Percentiles rank a stretch among this genome's conserved stretches.
phyloP scores from a whole-genome alignment of 306 rosid genomes.

The Arachis hypogaea region DNA sequence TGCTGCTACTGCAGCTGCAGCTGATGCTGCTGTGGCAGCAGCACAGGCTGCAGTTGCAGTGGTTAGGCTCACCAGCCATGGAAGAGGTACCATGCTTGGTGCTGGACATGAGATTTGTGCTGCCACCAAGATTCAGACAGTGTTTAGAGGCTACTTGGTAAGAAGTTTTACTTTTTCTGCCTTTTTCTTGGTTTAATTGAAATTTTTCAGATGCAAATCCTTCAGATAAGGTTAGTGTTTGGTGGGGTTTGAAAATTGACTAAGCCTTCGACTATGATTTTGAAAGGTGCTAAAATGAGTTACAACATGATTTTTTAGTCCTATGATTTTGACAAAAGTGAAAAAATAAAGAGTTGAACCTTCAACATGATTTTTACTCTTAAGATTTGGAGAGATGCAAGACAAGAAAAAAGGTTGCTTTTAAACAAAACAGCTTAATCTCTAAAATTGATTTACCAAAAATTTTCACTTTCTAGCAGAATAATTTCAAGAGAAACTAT shows the following conservation, averaged over 20 bases:
- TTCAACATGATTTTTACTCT: too few relatives aligned
- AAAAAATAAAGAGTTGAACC: too few relatives aligned
- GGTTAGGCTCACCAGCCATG: slow-evolving; percentile 79
- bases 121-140: slow-evolving; percentile 72
- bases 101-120: slow-evolving; percentile 74
- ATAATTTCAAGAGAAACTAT: too few relatives aligned
- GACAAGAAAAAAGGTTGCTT: too few relatives aligned
- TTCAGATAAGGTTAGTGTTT: neutral
- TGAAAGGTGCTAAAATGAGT: neutral
- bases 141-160: slow-evolving; percentile 78
- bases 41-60: slow-evolving; percentile 89
- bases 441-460: too few relatives aligned
- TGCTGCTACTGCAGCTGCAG: slow-evolving; percentile 83
- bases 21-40: slow-evolving; percentile 86
- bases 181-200: neutral
- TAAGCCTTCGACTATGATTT: neutral
- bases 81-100: slow-evolving; percentile 69
- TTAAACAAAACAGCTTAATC: too few relatives aligned
- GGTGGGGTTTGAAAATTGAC: neutral
- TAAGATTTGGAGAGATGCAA: too few relatives aligned
- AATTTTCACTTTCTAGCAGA: too few relatives aligned
- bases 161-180: slow-evolving; percentile 5
- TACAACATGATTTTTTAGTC: neutral
- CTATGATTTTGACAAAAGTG: too few relatives aligned
- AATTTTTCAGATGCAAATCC: neutral